These are phyloP conservation scores for Dioscorea cayenensis DNA, from an alignment of 116 monocot species.

Conservation along the genomic window DNA sequence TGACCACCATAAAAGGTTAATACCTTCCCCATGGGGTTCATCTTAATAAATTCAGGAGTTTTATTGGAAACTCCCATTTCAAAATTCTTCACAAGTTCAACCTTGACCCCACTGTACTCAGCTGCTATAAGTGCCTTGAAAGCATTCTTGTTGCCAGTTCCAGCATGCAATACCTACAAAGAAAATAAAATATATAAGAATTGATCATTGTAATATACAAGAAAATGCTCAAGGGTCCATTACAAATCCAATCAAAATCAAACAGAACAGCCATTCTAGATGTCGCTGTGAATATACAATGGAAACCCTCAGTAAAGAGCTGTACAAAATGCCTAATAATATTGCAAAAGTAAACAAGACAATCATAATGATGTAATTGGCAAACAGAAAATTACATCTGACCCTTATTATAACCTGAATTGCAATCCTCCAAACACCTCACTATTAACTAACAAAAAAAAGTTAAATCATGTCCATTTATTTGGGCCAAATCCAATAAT, in stretches of 20 bases:
- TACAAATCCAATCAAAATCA: background rate
- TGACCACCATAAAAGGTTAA: background rate
- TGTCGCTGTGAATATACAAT: too few species aligned
- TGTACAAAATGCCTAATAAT: too few species aligned
- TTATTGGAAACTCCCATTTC: constrained; percentile 81
- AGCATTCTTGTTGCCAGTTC: constrained; percentile 56
- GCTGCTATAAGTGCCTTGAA: constrained; percentile 82
- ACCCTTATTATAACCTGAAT: too few species aligned
- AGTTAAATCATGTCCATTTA: too few species aligned
- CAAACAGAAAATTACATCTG: too few species aligned
- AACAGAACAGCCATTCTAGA: too few species aligned
- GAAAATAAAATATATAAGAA: background rate
- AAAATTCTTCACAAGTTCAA: constrained; percentile 63
- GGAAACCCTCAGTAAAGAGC: too few species aligned
- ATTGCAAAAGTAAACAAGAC: too few species aligned
- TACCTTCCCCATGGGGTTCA: constrained; percentile 95
- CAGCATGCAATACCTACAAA: constrained; percentile 52
- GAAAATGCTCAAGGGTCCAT: background rate
- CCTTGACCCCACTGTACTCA: constrained; percentile 65
- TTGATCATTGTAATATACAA: background rate
- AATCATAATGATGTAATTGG: too few species aligned
- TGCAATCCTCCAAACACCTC: too few species aligned
- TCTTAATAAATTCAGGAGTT: constrained; percentile 73
- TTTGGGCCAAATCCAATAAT: too few species aligned
- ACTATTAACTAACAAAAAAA: too few species aligned